A percentile compares a stretch with the other conserved stretches of the same genome.
phyloP scores from a whole-genome alignment of 768 basidiomycete species.

The Pleurotus ostreatus region DNA sequence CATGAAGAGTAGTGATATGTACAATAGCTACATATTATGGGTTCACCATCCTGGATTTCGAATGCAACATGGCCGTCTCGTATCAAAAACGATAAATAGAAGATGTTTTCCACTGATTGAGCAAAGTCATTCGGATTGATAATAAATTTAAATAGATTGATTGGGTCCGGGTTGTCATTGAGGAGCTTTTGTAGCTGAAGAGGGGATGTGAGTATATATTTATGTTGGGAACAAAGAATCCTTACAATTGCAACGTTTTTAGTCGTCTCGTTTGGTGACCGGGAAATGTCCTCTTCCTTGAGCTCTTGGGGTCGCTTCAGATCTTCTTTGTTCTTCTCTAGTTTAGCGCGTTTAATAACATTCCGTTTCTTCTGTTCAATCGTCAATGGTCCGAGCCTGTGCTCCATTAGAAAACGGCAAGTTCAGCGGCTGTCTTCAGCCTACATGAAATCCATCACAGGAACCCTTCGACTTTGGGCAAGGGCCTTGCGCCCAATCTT shows the following conservation, averaged over 20 bases:
- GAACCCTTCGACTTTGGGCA: slow-evolving; percentile 74
- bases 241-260: slow-evolving; percentile 77
- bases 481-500: slow-evolving; percentile 82
- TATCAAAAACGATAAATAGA: slow-evolving; percentile 92
- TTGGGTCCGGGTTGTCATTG: slow-evolving; percentile 33
- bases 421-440: slow-evolving; percentile 14
- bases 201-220: neutral
- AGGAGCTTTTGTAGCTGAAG: slow-evolving; percentile 62
- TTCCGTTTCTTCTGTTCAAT: slow-evolving; percentile 80
- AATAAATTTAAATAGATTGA: slow-evolving; percentile 85
- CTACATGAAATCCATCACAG: slow-evolving; percentile 87
- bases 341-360: slow-evolving; percentile 53
- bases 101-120: slow-evolving; percentile 95
- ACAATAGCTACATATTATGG: slow-evolving; percentile 61
- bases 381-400: slow-evolving; percentile 87
- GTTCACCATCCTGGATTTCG: slow-evolving; percentile 65
- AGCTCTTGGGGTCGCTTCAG: slow-evolving; percentile 75
- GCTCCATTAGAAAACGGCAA: slow-evolving; percentile 10
- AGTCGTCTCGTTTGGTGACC: slow-evolving; percentile 85
- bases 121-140: slow-evolving; percentile 89
- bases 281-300: slow-evolving; percentile 75
- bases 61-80: slow-evolving; percentile 79
- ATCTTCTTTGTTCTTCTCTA: slow-evolving; percentile 70
- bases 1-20: neutral
- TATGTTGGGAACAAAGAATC: neutral